Percentiles rank a stretch among this genome's conserved stretches.
Conservation (phyloP, 2,329 filamentous ascomycete species). For the Penicillium sp. region DNA sequence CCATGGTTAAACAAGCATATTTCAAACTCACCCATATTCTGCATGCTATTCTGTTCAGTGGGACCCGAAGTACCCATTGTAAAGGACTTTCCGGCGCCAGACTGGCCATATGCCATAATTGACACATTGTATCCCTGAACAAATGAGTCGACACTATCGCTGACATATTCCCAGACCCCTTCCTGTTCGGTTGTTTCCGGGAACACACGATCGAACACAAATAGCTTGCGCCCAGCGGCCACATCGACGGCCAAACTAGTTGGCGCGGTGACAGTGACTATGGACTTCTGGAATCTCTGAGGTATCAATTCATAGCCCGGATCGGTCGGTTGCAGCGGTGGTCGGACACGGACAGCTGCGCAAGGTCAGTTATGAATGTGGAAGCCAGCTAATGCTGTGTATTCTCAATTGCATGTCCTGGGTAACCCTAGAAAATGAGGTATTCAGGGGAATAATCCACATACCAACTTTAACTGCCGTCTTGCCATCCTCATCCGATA, state of each 20-base stretch:
- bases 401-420: neutral
- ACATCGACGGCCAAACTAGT: constrained; percentile 87
- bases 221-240: constrained; percentile 87
- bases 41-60: constrained; percentile 65
- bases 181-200: constrained; percentile 78
- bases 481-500: constrained; percentile 84
- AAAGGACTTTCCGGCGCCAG: constrained; percentile 94
- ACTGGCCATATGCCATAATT: constrained; percentile 93
- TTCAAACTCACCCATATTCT: constrained; percentile 69
- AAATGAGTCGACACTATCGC: constrained; percentile 85
- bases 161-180: constrained; percentile 90
- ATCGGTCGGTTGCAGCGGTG: constrained; percentile 76
- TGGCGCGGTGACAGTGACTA: constrained; percentile 82
- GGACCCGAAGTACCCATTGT: constrained; percentile 97
- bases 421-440: neutral
- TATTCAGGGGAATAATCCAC: constrained; percentile 31
- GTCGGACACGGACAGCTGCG: constrained; percentile 86
- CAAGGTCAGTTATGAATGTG: neutral
- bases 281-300: constrained; percentile 88
- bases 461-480: constrained; percentile 95
- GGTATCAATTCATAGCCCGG: constrained; percentile 94
- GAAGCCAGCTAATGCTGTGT: neutral
- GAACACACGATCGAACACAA: constrained; percentile 96
- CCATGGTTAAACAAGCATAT: neutral
- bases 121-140: constrained; percentile 98